Conservation (phyloP, 208 protist genomes). For the Trypanosomatidae sp. region DNA sequence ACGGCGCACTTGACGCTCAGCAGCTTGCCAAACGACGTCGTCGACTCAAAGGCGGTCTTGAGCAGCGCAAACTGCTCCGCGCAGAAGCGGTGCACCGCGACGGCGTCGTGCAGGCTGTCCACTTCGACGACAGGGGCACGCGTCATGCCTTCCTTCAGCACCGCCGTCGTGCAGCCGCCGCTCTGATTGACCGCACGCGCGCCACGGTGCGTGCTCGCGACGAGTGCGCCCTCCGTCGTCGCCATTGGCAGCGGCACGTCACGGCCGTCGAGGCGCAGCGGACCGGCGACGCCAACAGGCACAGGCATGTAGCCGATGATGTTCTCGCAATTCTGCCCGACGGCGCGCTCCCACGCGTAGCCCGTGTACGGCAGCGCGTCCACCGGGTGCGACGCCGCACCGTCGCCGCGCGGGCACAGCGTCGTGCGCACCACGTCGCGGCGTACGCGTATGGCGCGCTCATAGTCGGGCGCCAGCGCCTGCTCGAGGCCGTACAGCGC, state of each 20-base stretch:
- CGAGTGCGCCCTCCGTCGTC: slow-evolving; percentile 96
- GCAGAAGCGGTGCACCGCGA: slow-evolving; percentile 84
- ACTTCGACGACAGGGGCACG: slow-evolving; percentile 92
- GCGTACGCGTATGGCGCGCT: slow-evolving; percentile 72
- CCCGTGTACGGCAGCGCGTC: slow-evolving; percentile 73
- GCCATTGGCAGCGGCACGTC: slow-evolving; percentile 91
- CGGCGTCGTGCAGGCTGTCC: slow-evolving; percentile 52
- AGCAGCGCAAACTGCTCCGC: slow-evolving; percentile 80
- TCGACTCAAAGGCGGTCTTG: slow-evolving; percentile 86
- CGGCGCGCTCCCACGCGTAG: slow-evolving; percentile 85
- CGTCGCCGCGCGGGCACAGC: slow-evolving; percentile 11
- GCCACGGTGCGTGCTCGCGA: slow-evolving; percentile 94
- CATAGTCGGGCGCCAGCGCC: slow-evolving; percentile 74
- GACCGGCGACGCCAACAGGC: slow-evolving; percentile 92
- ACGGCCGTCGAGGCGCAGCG: slow-evolving; percentile 89
- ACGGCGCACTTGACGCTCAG: slow-evolving; percentile 75
- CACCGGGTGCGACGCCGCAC: slow-evolving; percentile 17
- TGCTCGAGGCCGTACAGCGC: slow-evolving; percentile 80
- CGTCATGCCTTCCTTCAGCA: slow-evolving; percentile 95
- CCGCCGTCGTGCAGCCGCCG: slow-evolving; percentile 80
- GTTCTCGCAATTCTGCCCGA: slow-evolving; percentile 94
- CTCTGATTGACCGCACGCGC: slow-evolving; percentile 88
- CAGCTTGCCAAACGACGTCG: slow-evolving; percentile 91
- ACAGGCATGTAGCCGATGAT: slow-evolving; percentile 95
- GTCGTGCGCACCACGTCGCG: slow-evolving; percentile 59